These are phyloP conservation scores for Blastocladiella emersonii DNA, from an alignment of 371 early-diverging fungal species.

Conservation along the genomic window DNA sequence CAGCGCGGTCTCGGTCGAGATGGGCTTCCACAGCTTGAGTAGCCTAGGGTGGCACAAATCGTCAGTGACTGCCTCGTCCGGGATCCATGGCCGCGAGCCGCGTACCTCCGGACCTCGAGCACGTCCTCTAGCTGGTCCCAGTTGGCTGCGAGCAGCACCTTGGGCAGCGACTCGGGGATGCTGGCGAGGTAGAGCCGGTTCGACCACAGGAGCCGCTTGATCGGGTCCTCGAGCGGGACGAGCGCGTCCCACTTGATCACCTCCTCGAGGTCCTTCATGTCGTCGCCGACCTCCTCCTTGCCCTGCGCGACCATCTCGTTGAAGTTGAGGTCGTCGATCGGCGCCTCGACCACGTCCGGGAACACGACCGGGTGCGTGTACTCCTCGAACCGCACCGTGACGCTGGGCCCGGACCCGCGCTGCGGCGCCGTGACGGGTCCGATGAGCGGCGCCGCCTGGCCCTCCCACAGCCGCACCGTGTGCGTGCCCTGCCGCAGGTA, in stretches of 20 bases:
- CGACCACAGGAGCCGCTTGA: constrained; percentile 4
- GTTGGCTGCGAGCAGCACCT: constrained; percentile 1
- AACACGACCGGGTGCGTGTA: constrained; percentile 9
- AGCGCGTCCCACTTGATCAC: constrained; percentile 7
- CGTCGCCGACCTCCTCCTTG: not conserved
- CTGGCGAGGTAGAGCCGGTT: not conserved
- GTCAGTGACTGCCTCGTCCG: too few species aligned
- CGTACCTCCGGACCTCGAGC: constrained; percentile 6
- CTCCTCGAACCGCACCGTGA: constrained; percentile 1
- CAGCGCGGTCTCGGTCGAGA: constrained; percentile 7
- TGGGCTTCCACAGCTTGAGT: not conserved
- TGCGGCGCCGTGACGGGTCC: constrained; percentile 1
- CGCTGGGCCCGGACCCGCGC: not conserved
- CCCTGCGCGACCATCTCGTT: not conserved
- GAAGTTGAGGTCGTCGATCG: not conserved
- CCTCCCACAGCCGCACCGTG: constrained; percentile 2
- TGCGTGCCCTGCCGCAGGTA: not conserved
- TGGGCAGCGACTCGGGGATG: constrained; percentile 8
- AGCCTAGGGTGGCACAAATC: too few species aligned
- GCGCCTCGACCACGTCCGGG: not conserved
- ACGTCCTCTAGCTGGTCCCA: constrained; percentile 8
- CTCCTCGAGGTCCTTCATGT: not conserved
- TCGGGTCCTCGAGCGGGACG: not conserved
- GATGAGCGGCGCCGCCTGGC: constrained; percentile 1
- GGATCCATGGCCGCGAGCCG: too few species aligned